phyloP scores from a whole-genome alignment of 2,329 filamentous ascomycete genomes.

The Cephalotrichum gorgonifer region DNA sequence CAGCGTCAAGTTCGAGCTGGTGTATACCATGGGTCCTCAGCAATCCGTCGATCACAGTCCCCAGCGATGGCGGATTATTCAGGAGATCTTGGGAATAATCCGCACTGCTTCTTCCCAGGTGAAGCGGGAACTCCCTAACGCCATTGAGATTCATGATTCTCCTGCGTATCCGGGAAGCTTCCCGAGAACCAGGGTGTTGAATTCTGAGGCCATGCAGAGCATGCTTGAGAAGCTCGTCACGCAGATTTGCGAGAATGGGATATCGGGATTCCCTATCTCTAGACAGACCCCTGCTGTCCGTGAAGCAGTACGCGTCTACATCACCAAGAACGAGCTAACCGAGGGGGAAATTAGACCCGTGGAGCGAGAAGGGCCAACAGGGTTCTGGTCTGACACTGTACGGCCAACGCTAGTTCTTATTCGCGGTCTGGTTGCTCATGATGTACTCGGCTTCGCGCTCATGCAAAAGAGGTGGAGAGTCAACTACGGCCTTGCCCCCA shows the following conservation, averaged over 20 bases:
- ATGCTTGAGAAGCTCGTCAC: slow-evolving; percentile 23
- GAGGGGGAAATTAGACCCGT: slow-evolving; percentile 19
- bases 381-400: slow-evolving; percentile 24
- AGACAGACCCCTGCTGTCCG: slow-evolving; percentile 19
- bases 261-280: slow-evolving; percentile 28
- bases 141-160: slow-evolving; percentile 31
- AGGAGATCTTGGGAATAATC: slow-evolving; percentile 39
- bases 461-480: slow-evolving; percentile 53
- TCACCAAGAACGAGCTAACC: slow-evolving; percentile 24
- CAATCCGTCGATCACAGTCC: slow-evolving; percentile 38
- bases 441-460: slow-evolving; percentile 43
- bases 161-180: slow-evolving; percentile 22
- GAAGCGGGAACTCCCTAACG: slow-evolving; percentile 18
- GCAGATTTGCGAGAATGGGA: slow-evolving; percentile 29
- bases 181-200: slow-evolving; percentile 37
- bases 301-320: slow-evolving; percentile 28
- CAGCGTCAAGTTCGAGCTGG: slow-evolving; percentile 47
- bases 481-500: slow-evolving; percentile 46
- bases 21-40: slow-evolving; percentile 52
- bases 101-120: slow-evolving; percentile 17
- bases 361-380: slow-evolving; percentile 16
- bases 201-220: slow-evolving; percentile 14
- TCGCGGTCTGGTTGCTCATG: slow-evolving; percentile 43
- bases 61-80: slow-evolving; percentile 44
- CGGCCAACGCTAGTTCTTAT: slow-evolving; percentile 33